A percentile compares a stretch with the other conserved stretches of the same genome.
These are phyloP conservation scores for Neodidymelliopsis sp. DNA, from an alignment of 2,329 filamentous ascomycete species.

Conservation along the genomic window DNA sequence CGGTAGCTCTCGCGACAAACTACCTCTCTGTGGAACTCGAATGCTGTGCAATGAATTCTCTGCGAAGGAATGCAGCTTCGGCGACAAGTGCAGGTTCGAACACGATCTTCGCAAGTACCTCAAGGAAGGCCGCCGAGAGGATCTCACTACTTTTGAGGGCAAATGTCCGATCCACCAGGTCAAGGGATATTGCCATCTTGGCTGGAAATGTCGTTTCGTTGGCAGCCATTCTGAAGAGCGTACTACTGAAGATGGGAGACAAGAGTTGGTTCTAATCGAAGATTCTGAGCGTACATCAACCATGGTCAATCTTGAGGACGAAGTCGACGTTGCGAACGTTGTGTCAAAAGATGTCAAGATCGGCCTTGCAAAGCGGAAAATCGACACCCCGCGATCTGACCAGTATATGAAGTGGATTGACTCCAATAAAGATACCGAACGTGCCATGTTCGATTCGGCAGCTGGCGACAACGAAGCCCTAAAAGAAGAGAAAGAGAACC, in stretches of 20 bases:
- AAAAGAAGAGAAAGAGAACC: constrained; percentile 62
- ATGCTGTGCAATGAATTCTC: constrained; percentile 80
- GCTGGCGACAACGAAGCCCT: constrained; percentile 39
- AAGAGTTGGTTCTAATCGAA: constrained; percentile 78
- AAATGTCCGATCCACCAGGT: constrained; percentile 82
- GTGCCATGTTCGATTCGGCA: constrained; percentile 46
- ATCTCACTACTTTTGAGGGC: constrained; percentile 77
- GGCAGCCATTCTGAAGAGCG: constrained; percentile 85
- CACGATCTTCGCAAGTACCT: constrained; percentile 90
- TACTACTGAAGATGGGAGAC: constrained; percentile 77
- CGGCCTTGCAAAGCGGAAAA: constrained; percentile 75
- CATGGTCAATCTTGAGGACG: constrained; percentile 52
- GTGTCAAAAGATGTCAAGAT: constrained; percentile 75
- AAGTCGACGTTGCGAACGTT: constrained; percentile 77
- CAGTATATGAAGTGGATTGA: constrained; percentile 80
- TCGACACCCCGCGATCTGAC: constrained; percentile 75
- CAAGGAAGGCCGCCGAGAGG: constrained; percentile 78
- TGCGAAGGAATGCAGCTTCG: constrained; percentile 75
- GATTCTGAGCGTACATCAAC: constrained; percentile 58
- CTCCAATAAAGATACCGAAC: constrained; percentile 59
- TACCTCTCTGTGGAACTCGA: constrained; percentile 79
- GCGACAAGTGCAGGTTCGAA: constrained; percentile 79
- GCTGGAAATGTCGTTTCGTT: constrained; percentile 95
- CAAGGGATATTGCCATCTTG: constrained; percentile 78
- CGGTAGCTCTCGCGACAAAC: constrained; percentile 77